These are phyloP conservation scores for Colletotrichum navitas DNA, from an alignment of 2,329 filamentous ascomycete genomes.

Conservation along the genomic window DNA sequence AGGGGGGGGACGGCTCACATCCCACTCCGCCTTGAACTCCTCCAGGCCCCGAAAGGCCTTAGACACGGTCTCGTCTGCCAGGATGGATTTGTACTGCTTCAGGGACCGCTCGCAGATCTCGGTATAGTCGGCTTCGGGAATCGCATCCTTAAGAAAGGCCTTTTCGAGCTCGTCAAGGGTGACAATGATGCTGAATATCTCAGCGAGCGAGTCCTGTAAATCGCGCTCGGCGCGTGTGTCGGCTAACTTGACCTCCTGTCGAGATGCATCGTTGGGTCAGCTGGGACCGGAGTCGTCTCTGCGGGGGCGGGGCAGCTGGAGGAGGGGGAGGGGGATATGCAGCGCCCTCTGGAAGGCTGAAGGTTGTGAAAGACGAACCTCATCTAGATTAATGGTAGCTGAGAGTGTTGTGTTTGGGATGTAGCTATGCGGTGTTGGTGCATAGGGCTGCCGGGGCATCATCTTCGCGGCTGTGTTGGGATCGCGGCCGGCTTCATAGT, in stretches of 20 bases:
- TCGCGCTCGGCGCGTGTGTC: slow-evolving; percentile 90
- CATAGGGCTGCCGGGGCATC: slow-evolving; percentile 78
- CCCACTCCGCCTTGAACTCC: slow-evolving; percentile 91
- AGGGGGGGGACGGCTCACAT: slow-evolving; percentile 68
- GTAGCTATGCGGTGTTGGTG: slow-evolving; percentile 91
- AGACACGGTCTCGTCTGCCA: slow-evolving; percentile 92
- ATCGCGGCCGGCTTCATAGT: slow-evolving; percentile 37
- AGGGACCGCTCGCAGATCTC: slow-evolving; percentile 94
- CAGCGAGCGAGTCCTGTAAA: slow-evolving; percentile 93
- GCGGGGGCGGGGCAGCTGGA: slow-evolving; percentile 33
- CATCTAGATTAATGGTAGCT: slow-evolving; percentile 92
- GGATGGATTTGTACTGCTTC: slow-evolving; percentile 96
- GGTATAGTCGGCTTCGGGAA: slow-evolving; percentile 92
- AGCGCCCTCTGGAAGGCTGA: slow-evolving; percentile 28
- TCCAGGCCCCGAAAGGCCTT: slow-evolving; percentile 89
- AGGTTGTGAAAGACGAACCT: slow-evolving; percentile 65
- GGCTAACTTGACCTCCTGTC: slow-evolving; percentile 90
- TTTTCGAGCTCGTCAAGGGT: slow-evolving; percentile 96
- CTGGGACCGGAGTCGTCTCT: slow-evolving; percentile 64
- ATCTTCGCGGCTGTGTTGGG: slow-evolving; percentile 53
- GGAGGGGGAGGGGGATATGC: not conserved
- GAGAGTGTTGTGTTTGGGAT: slow-evolving; percentile 86
- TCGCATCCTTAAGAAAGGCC: slow-evolving; percentile 95
- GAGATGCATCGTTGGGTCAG: slow-evolving; percentile 37
- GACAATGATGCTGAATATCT: slow-evolving; percentile 97